Base-by-base conservation (phyloP, 2,329 filamentous ascomycete species). In the Capronia americana region DNA sequence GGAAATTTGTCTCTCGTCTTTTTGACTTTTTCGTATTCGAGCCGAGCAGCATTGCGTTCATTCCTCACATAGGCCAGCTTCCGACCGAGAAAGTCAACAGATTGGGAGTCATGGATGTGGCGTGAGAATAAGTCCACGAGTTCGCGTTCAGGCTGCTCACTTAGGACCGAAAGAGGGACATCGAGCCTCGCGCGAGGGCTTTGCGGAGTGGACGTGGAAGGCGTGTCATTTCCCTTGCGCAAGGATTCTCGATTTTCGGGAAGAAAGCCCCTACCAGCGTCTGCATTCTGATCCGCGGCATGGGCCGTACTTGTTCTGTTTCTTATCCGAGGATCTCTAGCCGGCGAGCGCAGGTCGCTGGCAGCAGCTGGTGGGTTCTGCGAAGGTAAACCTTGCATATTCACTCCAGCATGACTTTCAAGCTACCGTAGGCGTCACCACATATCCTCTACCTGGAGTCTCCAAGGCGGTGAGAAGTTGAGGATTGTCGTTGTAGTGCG, bases 311-410 rank as follows among this genome's bases (percentile, higher is more conserved):
- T 24, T 28, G 28, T 41, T 34, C 51, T 57, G 5, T n/a, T 48
- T 57, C 66, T 62, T 4, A 57, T 51, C 20, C 66, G 26, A n/a
- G 66, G 66, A 32, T 68, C 66, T 57, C 51, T 57, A 20, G 56
- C 26, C 1, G 23, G 32, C 8, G 34, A 44, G n/a, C 30, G 20
- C 34, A 34, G 4, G 26, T 48, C 17, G n/a, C 3, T 14, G 23
- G 10, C 32, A 10, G 38, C 24, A 44, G 50, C 10, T 20, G 14
- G 30, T 24, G 2, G 20, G 14, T 17, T 20, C 28, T 55, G 30
- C 14, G 48, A 55, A 11, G 32, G 4, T 46, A 32, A 62, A 14
- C 26, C 55, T 24, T 41, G 38, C 59, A 62, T 62, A 23, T 34
- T 48, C 1, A 44, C 24, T 26, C 34, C 6, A 26, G n/a, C 12